Conservation (phyloP, 345 rosid species). For the Moringa oleifera region DNA sequence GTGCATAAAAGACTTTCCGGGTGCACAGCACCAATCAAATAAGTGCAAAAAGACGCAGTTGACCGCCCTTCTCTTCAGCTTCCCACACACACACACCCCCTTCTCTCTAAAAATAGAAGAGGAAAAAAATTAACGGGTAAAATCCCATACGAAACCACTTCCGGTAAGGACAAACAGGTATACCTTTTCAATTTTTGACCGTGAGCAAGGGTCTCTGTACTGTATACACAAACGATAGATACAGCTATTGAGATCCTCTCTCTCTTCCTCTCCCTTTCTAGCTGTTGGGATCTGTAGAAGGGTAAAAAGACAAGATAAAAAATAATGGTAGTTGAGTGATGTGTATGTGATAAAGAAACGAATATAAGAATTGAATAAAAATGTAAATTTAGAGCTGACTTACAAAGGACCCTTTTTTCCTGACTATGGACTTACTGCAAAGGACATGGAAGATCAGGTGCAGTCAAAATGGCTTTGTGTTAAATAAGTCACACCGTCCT, state of each 20-base stretch:
- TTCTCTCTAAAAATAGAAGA: background rate
- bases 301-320: constrained; percentile 15
- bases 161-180: constrained; percentile 6
- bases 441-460: background rate
- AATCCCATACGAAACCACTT: constrained; percentile 9
- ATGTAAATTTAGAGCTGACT: constrained; percentile 28
- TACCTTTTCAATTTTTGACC: constrained; percentile 16
- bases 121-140: background rate
- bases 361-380: background rate
- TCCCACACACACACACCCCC: background rate
- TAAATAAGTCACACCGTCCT: background rate
- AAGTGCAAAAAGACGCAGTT: background rate
- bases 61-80: background rate
- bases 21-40: constrained; percentile 6
- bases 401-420: background rate
- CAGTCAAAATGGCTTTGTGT: constrained; percentile 11
- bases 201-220: constrained; percentile 9
- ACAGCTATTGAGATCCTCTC: constrained; percentile 10
- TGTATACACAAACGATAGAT: background rate
- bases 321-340: background rate
- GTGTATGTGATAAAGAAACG: background rate
- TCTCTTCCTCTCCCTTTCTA: background rate
- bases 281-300: constrained; percentile 25
- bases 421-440: no score
- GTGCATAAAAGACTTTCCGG: background rate